Conservation (phyloP, 192 early-diverging fungal species). For the Coemansia reversa region DNA sequence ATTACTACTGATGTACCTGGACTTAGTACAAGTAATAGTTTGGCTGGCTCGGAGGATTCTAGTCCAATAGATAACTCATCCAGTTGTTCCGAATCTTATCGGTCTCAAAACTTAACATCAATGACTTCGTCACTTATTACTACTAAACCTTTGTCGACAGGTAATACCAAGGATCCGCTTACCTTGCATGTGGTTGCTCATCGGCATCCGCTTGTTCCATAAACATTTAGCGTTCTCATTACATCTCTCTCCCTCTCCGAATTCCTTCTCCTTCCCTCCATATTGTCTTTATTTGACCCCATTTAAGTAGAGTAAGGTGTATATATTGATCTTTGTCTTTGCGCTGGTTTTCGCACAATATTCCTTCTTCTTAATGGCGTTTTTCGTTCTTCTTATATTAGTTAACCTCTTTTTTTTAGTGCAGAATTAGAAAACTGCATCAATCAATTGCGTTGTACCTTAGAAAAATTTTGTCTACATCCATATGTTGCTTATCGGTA, state of each 20-base stretch:
- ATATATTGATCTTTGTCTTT: too few species aligned
- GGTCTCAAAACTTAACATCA: slow-evolving; percentile 2
- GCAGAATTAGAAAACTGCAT: too few species aligned
- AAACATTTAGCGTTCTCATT: neutral
- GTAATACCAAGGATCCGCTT: neutral
- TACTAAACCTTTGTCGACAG: neutral
- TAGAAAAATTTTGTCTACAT: too few species aligned
- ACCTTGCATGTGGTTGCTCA: slow-evolving; percentile 10
- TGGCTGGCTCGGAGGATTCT: slow-evolving; percentile 22
- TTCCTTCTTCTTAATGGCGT: too few species aligned
- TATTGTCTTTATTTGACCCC: too few species aligned
- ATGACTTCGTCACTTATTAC: slow-evolving; percentile 4
- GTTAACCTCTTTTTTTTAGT: too few species aligned
- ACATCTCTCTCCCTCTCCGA: neutral
- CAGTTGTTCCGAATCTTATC: neutral
- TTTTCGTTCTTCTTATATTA: too few species aligned
- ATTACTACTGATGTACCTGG: neutral
- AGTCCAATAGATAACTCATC: slow-evolving; percentile 14
- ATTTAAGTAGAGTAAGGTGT: too few species aligned
- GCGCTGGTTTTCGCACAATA: too few species aligned
- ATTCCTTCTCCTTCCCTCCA: too few species aligned
- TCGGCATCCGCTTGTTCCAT: slow-evolving; percentile 17
- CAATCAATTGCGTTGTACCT: too few species aligned
- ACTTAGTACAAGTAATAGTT: slow-evolving; percentile 3
- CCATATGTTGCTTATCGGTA: too few species aligned